These are phyloP conservation scores for Narthecium ossifragum DNA, from an alignment of 106 monocot genomes.

Conservation along the genomic window DNA sequence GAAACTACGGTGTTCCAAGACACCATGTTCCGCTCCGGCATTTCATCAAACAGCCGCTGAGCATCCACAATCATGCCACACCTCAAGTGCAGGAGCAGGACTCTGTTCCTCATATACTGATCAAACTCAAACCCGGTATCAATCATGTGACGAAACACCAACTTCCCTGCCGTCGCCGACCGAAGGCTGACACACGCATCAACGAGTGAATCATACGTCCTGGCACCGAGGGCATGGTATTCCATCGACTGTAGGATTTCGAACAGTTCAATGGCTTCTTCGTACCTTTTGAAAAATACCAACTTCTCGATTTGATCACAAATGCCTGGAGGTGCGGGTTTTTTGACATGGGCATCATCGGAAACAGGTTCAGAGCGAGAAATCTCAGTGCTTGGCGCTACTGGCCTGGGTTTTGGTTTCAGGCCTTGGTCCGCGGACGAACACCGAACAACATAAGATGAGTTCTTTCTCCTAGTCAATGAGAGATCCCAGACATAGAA, in stretches of 20 bases:
- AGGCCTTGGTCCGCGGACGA: slow-evolving; percentile 27
- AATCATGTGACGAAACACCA: slow-evolving; percentile 47
- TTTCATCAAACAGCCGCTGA: neutral
- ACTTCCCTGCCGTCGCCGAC: slow-evolving; percentile 32
- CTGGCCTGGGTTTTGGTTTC: slow-evolving; percentile 32
- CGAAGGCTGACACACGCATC: slow-evolving; percentile 47
- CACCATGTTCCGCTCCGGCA: too few species aligned
- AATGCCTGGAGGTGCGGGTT: slow-evolving; percentile 9
- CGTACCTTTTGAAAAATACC: slow-evolving; percentile 47
- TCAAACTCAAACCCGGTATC: slow-evolving; percentile 49
- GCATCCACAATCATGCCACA: slow-evolving; percentile 66
- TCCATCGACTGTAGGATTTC: slow-evolving; percentile 38
- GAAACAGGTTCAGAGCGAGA: neutral
- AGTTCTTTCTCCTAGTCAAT: slow-evolving; percentile 1
- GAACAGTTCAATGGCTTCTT: slow-evolving; percentile 74
- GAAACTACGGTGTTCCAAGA: too few species aligned
- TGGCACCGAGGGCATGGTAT: slow-evolving; percentile 3
- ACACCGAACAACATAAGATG: slow-evolving; percentile 19
- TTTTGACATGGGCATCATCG: neutral
- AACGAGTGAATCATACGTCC: slow-evolving; percentile 60
- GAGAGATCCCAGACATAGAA: neutral
- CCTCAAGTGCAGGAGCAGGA: slow-evolving; percentile 57
- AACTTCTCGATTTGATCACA: slow-evolving; percentile 51
- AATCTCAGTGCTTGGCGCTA: slow-evolving; percentile 2
- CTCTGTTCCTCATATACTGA: slow-evolving; percentile 59